Conservation (phyloP, 345 rosid genomes). For the Camelina neglecta region DNA sequence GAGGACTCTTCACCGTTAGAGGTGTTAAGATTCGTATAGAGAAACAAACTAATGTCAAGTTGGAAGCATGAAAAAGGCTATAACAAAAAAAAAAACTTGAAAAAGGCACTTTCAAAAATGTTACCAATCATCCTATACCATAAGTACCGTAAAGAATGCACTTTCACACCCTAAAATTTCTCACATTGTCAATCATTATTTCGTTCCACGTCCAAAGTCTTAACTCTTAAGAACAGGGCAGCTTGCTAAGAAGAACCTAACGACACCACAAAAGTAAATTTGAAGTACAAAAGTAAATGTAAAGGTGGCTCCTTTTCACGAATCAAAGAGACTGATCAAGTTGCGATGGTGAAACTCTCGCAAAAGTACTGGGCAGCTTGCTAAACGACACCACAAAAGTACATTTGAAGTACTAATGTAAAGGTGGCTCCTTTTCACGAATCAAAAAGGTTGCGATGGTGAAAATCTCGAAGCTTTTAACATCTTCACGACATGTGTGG, state of each 20-base stretch:
- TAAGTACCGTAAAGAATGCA: too few species aligned
- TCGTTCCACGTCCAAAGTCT: not conserved
- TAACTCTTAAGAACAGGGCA: slow-evolving; percentile 1
- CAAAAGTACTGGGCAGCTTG: slow-evolving; percentile 6
- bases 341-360: slow-evolving; percentile 25
- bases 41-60: too few species aligned
- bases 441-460: slow-evolving; percentile 22
- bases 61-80: too few species aligned
- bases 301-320: too few species aligned
- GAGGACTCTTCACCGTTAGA: not conserved
- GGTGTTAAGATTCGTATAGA: too few species aligned
- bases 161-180: not conserved
- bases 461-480: slow-evolving; percentile 20
- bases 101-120: too few species aligned
- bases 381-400: not conserved
- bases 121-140: too few species aligned
- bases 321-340: not conserved
- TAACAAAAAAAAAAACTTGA: too few species aligned
- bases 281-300: too few species aligned
- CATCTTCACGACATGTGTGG: slow-evolving; percentile 7
- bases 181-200: not conserved
- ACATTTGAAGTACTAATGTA: too few species aligned
- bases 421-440: too few species aligned
- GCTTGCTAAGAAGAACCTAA: not conserved
- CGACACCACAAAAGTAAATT: too few species aligned